phyloP scores from a whole-genome alignment of 2,329 filamentous ascomycete genomes.

The Aspergillus amoenus region DNA sequence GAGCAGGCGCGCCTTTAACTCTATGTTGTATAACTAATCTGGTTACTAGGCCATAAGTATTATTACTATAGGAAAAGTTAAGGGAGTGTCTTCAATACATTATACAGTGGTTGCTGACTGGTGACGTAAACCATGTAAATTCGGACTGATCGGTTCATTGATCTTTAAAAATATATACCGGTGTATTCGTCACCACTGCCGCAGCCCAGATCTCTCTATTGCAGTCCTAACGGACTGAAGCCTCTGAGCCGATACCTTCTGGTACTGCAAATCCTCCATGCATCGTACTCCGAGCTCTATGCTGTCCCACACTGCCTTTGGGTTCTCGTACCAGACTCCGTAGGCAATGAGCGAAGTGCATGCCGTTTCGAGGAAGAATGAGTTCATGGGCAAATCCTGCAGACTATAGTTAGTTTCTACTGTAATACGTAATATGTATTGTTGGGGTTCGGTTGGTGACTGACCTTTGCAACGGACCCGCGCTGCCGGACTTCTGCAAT shows the following conservation, averaged over 20 bases:
- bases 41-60: too few relatives aligned
- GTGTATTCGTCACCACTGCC: background rate
- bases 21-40: too few relatives aligned
- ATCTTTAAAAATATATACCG: too few relatives aligned
- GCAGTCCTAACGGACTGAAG: background rate
- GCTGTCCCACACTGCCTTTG: background rate
- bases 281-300: background rate
- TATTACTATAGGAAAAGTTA: too few relatives aligned
- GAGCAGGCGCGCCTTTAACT: too few relatives aligned
- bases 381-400: background rate
- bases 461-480: background rate
- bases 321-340: background rate
- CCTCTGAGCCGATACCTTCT: background rate
- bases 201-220: background rate
- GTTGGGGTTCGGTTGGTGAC: background rate
- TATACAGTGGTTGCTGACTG: too few relatives aligned
- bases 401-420: too few relatives aligned
- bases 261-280: slow-evolving; percentile 1
- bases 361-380: background rate
- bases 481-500: background rate
- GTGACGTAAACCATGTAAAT: too few relatives aligned
- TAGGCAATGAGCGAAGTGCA: background rate
- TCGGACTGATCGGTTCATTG: too few relatives aligned
- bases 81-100: too few relatives aligned
- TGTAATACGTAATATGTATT: too few relatives aligned